These are phyloP conservation scores for Aspergillus kassunensis DNA, from an alignment of 495 filamentous ascomycete species.

Conservation along the genomic window DNA sequence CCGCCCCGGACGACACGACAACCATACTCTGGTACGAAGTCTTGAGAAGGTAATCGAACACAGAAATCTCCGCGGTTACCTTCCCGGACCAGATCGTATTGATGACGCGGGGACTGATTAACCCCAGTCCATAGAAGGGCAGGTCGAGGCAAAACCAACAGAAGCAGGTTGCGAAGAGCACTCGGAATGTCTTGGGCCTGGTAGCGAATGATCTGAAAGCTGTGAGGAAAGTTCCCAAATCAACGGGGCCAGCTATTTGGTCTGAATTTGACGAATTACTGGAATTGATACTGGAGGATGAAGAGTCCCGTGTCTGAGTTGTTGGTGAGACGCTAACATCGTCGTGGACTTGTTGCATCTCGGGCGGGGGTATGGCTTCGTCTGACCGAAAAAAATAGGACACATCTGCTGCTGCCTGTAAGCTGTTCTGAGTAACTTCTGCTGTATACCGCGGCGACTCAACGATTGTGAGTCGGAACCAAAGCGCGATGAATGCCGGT, in stretches of 20 bases:
- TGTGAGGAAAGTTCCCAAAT: neutral
- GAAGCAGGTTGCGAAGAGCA: slow-evolving; percentile 7
- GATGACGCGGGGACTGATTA: slow-evolving; percentile 12
- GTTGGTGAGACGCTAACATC: neutral
- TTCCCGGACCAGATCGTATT: slow-evolving; percentile 9
- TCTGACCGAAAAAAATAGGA: slow-evolving; percentile 8
- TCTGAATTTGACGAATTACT: neutral
- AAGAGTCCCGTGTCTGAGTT: neutral
- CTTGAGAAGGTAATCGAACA: slow-evolving; percentile 1
- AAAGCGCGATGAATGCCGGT: slow-evolving; percentile 50
- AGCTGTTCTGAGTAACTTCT: slow-evolving; percentile 35
- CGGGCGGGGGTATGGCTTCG: neutral
- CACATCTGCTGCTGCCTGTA: slow-evolving; percentile 21
- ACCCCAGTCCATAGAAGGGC: slow-evolving; percentile 9
- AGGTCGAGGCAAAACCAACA: slow-evolving; percentile 15
- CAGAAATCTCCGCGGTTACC: neutral
- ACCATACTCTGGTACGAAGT: slow-evolving; percentile 10
- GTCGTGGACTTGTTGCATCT: neutral
- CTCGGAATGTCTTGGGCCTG: neutral
- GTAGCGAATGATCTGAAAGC: slow-evolving; percentile 2
- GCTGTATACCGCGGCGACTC: slow-evolving; percentile 51
- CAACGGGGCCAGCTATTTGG: neutral
- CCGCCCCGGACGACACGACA: slow-evolving; percentile 11
- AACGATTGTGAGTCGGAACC: slow-evolving; percentile 49
- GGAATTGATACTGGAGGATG: neutral